Evolutionary conservation across 306 rosid genomes (phyloP).

Genomic region (Carpinus fangiana): DNA sequence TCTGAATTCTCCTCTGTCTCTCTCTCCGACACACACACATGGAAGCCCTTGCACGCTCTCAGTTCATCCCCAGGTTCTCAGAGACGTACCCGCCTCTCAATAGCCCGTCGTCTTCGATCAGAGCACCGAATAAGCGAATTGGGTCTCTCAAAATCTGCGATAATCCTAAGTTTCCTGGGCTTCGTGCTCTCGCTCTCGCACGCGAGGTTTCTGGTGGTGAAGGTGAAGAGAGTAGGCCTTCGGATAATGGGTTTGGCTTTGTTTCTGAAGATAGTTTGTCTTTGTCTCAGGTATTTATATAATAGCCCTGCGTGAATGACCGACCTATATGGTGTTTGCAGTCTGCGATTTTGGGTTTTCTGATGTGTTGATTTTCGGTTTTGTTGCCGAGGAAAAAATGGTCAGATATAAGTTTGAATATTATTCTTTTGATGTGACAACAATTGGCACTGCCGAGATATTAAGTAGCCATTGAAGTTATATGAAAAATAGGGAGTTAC

Average conservation of each 20-base stretch:
- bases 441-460: neutral
- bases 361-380: neutral
- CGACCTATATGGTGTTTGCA: neutral
- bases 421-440: neutral
- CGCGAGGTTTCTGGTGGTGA: conserved; percentile 42
- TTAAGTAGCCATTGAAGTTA: neutral
- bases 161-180: conserved; percentile 9
- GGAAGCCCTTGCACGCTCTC: conserved; percentile 63
- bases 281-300: conserved; percentile 41
- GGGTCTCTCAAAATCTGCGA: conserved; percentile 45
- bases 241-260: conserved; percentile 33
- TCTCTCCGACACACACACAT: conserved; percentile 11
- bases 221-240: conserved; percentile 42
- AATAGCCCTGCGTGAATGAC: neutral
- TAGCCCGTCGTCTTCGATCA: conserved; percentile 27
- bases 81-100: conserved; percentile 30
- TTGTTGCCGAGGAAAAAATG: neutral
- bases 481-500: neutral
- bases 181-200: conserved; percentile 41
- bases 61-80: conserved; percentile 37
- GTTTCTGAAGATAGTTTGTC: conserved; percentile 33
- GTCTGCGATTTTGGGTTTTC: neutral
- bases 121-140: conserved; percentile 33
- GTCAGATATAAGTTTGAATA: neutral
- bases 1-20: too few relatives aligned